Evolutionary conservation across 208 protist genomes (phyloP).

Genomic region (Endotrypanum monterogeii): DNA sequence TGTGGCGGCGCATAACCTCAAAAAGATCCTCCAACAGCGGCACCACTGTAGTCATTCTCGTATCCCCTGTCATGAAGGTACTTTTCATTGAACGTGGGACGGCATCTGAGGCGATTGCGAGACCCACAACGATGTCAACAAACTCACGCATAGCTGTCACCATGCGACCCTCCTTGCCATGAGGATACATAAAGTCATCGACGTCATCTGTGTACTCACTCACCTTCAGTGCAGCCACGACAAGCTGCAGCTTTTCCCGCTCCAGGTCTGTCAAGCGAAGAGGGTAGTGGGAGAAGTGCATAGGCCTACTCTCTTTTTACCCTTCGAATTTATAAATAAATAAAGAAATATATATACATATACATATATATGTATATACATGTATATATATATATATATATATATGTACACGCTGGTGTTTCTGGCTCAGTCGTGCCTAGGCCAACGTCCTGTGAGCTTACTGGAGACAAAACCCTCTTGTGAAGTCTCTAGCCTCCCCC

Average conservation of each 20-base stretch:
- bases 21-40: slow-evolving; percentile 90
- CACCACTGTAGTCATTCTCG: slow-evolving; percentile 34
- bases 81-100: slow-evolving; percentile 63
- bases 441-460: neutral
- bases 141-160: slow-evolving; percentile 63
- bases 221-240: slow-evolving; percentile 85
- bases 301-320: neutral
- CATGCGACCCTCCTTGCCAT: slow-evolving; percentile 63
- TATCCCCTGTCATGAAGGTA: slow-evolving; percentile 46
- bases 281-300: slow-evolving; percentile 32
- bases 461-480: neutral
- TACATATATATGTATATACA: neutral
- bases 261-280: slow-evolving; percentile 77
- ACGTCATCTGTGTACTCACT: slow-evolving; percentile 92
- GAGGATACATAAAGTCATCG: slow-evolving; percentile 67
- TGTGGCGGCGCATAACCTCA: slow-evolving; percentile 96
- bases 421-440: neutral
- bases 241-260: slow-evolving; percentile 83
- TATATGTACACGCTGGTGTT: neutral
- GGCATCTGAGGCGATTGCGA: slow-evolving; percentile 77
- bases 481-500: neutral
- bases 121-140: slow-evolving; percentile 77
- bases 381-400: slow-evolving; percentile 5
- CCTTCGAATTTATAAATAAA: neutral
- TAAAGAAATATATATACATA: neutral